Evolutionary conservation across 2,329 filamentous ascomycete species (phyloP), one percentile per base, ranked within the genome.

Genomic region (Fusarium domesticum): DNA sequence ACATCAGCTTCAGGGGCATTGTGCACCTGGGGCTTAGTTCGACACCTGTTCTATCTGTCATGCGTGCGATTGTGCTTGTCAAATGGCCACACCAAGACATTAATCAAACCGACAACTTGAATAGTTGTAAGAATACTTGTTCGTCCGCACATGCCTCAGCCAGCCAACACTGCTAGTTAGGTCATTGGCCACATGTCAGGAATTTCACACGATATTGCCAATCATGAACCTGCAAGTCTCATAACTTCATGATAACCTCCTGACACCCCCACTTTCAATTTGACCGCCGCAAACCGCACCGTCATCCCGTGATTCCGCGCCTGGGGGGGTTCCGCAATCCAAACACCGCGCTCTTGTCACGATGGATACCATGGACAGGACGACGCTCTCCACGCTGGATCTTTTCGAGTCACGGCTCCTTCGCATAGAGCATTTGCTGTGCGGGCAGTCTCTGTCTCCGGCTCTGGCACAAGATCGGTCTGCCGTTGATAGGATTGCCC

Each of bases 341-440:
- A n/a, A 17, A 12, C 12, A 17, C 15, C 34, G 34, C 34, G 38
- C 31, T 18, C 12, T 32, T n/a, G 42, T 53, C 47, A 55, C 45
- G 43, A 68, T 68, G 64, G 59, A 64, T 32, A 60, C 67, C 6
- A 64, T 79, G 18, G 76, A 81, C 58, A 68, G 74, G 42, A 79
- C 76, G 4, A 74, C 77, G 1, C 65, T 80, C 7, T 69, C 73
- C 25, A 82, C 80, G 1, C 71, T 83, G 47, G 71, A 70, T 33
- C 69, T 82, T 18, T 71, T 84, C 28, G 78, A 82, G 58, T 69
- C 74, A 39, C 79, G 80, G n/a, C 71, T 84, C 10, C 64, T 74
- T 14, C 77, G 80, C 35, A 68, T 83, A 45, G 80, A 84, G 56
- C 78, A 82, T 53, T 63, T 82, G 3, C 70, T 84, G 35, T 74